Evolutionary conservation across 805 yeast species (phyloP).

Genomic region (Tetrapisispora pingtungensis): DNA sequence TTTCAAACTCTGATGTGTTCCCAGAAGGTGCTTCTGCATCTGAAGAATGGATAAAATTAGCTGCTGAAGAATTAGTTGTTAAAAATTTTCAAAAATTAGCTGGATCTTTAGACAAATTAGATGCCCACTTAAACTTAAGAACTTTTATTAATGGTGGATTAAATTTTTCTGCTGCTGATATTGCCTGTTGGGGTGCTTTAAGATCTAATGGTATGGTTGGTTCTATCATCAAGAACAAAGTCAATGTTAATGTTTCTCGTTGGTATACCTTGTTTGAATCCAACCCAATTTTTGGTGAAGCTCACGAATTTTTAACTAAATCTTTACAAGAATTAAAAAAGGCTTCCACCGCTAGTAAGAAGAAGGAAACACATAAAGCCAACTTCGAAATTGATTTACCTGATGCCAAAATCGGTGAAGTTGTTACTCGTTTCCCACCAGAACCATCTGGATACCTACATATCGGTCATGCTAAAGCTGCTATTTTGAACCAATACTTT

Average conservation of each 20-base stretch:
- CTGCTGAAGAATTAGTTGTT: constrained; percentile 56
- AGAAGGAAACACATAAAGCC: constrained; percentile 87
- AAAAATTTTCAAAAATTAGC: constrained; percentile 86
- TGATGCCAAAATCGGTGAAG: constrained; percentile 87
- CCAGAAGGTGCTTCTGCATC: constrained; percentile 12
- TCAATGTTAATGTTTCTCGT: constrained; percentile 78
- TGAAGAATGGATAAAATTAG: constrained; percentile 53
- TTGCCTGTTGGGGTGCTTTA: constrained; percentile 86
- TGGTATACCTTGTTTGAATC: constrained; percentile 79
- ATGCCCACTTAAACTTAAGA: constrained; percentile 74
- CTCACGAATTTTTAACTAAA: constrained; percentile 57
- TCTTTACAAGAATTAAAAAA: constrained; percentile 68
- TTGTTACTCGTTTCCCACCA: constrained; percentile 98
- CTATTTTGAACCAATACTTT: constrained; percentile 90
- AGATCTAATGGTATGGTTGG: constrained; percentile 92
- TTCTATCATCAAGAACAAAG: constrained; percentile 75
- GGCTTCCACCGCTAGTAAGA: constrained; percentile 51
- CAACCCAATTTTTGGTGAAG: constrained; percentile 56
- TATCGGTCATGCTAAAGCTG: constrained; percentile 98
- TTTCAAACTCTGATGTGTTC: constrained; percentile 40
- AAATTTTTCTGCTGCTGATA: constrained; percentile 63
- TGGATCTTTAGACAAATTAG: constrained; percentile 67
- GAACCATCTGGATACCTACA: constrained; percentile 97
- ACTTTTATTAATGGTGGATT: constrained; percentile 61
- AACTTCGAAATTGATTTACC: constrained; percentile 88